These are phyloP conservation scores for Diaporthe eres DNA, from an alignment of 2,329 filamentous ascomycete genomes.

Conservation along the genomic window DNA sequence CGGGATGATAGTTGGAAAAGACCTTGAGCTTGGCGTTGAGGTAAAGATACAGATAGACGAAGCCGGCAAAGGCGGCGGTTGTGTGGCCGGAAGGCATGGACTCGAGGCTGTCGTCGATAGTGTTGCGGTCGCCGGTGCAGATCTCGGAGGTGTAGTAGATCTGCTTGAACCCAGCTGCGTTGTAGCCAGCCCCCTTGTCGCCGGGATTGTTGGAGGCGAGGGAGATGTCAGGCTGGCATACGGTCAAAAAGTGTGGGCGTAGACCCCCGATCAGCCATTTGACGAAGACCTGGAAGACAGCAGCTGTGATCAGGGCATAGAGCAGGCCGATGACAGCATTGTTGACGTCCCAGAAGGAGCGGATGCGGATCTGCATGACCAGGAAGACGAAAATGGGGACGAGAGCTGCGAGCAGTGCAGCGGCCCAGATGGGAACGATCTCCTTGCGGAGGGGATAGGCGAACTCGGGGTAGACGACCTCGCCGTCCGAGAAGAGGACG, in stretches of 20 bases:
- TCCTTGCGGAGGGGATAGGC: conserved; percentile 79
- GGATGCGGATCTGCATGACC: conserved; percentile 76
- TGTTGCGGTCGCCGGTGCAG: conserved; percentile 74
- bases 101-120: conserved; percentile 79
- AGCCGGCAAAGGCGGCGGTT: conserved; percentile 80
- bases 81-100: conserved; percentile 82
- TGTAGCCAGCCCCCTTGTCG: conserved; percentile 58
- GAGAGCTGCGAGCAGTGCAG: conserved; percentile 74
- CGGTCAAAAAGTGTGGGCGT: conserved; percentile 79
- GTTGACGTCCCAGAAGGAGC: conserved; percentile 79
- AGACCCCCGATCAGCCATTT: conserved; percentile 83
- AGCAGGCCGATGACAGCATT: conserved; percentile 79
- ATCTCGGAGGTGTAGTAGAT: conserved; percentile 80
- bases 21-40: conserved; percentile 86
- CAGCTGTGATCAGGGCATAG: conserved; percentile 77
- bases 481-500: conserved; percentile 75
- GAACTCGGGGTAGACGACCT: conserved; percentile 79
- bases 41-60: conserved; percentile 79
- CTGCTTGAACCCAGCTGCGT: conserved; percentile 59
- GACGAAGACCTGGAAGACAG: conserved; percentile 83
- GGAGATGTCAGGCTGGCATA: conserved; percentile 75
- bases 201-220: conserved; percentile 57
- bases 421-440: conserved; percentile 79
- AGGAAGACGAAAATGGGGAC: conserved; percentile 77
- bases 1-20: conserved; percentile 78